phyloP scores from a whole-genome alignment of 1,139 yeast genomes.

The Pneumocystis canis region DNA sequence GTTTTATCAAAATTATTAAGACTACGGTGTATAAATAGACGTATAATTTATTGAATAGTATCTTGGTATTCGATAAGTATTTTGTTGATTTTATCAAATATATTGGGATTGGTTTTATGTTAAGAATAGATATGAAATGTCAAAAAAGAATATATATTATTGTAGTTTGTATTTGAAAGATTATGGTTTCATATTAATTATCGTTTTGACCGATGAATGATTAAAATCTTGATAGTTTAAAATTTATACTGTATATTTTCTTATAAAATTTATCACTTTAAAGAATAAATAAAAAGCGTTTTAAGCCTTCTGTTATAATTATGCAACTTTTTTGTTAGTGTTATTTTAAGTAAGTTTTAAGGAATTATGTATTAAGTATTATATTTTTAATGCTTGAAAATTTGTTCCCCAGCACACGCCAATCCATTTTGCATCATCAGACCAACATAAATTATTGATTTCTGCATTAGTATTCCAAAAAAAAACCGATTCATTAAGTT shows the following conservation, averaged over 20 bases:
- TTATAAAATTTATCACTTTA: not conserved
- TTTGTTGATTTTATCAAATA: not conserved
- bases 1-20: not conserved
- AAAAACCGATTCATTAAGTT: constrained; percentile 6
- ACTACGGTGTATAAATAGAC: not conserved
- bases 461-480: constrained; percentile 41
- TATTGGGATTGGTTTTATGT: not conserved
- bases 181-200: too few species aligned
- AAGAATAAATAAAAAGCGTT: too few species aligned
- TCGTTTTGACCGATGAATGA: too few species aligned
- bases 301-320: too few species aligned
- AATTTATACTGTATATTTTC: not conserved
- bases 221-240: too few species aligned
- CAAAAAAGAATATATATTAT: not conserved
- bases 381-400: constrained; percentile 52
- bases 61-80: not conserved
- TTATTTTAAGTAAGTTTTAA: not conserved
- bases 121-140: not conserved
- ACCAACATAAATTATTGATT: constrained; percentile 68
- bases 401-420: constrained; percentile 71
- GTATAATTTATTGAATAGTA: not conserved
- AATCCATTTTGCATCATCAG: constrained; percentile 58
- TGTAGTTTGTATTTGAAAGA: too few species aligned
- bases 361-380: not conserved
- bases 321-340: too few species aligned